Evolutionary conservation across 495 filamentous ascomycete species (phyloP).

Genomic region (Penicillium verhagenii): DNA sequence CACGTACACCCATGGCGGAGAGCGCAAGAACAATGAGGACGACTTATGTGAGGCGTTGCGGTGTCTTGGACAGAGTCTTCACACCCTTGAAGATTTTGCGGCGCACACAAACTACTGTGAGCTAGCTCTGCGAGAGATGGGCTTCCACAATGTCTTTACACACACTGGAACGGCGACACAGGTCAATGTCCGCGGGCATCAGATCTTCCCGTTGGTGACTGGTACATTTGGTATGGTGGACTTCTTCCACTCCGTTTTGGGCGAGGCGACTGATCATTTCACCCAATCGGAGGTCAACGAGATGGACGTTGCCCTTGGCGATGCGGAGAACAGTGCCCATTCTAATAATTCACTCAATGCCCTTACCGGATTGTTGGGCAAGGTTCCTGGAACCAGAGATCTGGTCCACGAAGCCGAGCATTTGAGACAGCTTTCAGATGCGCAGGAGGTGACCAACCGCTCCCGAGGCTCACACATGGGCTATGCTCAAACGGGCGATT

Average conservation of each 20-base stretch:
- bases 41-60: slow-evolving; percentile 90
- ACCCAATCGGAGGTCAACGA: slow-evolving; percentile 93
- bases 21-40: slow-evolving; percentile 67
- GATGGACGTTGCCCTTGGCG: slow-evolving; percentile 70
- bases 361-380: slow-evolving; percentile 69
- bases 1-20: slow-evolving; percentile 72
- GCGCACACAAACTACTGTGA: slow-evolving; percentile 96
- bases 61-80: slow-evolving; percentile 84
- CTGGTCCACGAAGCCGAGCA: slow-evolving; percentile 74
- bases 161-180: slow-evolving; percentile 76
- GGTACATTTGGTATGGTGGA: slow-evolving; percentile 92
- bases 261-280: slow-evolving; percentile 93
- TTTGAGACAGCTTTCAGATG: slow-evolving; percentile 72
- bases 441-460: slow-evolving; percentile 66
- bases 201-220: slow-evolving; percentile 84
- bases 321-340: slow-evolving; percentile 53
- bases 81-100: slow-evolving; percentile 93
- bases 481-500: slow-evolving; percentile 23
- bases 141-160: slow-evolving; percentile 77
- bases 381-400: slow-evolving; percentile 75
- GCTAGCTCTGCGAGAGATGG: slow-evolving; percentile 81
- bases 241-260: slow-evolving; percentile 94
- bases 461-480: slow-evolving; percentile 28
- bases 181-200: slow-evolving; percentile 69
- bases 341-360: slow-evolving; percentile 45